These are phyloP conservation scores for Nosema muscidifuracis DNA, from an alignment of 371 early-diverging fungal species.

Conservation along the genomic window DNA sequence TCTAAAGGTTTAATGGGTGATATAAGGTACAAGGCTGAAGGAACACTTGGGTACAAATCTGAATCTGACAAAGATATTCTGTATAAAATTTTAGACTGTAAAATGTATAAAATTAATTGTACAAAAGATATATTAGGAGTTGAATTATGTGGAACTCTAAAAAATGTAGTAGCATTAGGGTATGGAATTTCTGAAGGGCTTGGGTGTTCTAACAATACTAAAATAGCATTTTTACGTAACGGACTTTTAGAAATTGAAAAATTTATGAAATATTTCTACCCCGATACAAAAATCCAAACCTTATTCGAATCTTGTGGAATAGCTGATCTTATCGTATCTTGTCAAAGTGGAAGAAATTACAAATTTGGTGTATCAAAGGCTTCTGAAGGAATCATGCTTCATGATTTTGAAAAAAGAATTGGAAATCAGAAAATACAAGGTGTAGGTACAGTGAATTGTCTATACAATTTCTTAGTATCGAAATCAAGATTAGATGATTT, in stretches of 20 bases:
- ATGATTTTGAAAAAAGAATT: conserved; percentile 78
- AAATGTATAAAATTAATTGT: conserved; percentile 74
- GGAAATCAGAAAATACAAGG: conserved; percentile 96
- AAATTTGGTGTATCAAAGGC: conserved; percentile 65
- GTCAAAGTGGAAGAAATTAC: conserved; percentile 88
- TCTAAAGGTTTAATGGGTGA: conserved; percentile 72
- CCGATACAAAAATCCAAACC: conserved; percentile 71
- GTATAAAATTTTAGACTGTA: conserved; percentile 73
- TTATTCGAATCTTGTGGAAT: conserved; percentile 90
- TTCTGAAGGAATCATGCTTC: conserved; percentile 66
- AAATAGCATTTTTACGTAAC: conserved; percentile 86
- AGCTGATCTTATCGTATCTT: conserved; percentile 79
- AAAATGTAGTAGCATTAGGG: conserved; percentile 93
- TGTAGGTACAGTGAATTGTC: conserved; percentile 77
- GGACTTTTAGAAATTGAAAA: conserved; percentile 88
- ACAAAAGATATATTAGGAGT: conserved; percentile 78
- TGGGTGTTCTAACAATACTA: conserved; percentile 77
- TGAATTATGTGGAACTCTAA: conserved; percentile 90
- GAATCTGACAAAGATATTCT: conserved; percentile 70
- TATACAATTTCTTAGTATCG: conserved; percentile 69
- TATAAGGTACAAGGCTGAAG: conserved; percentile 67
- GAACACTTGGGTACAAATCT: conserved; percentile 70
- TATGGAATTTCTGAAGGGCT: conserved; percentile 88
- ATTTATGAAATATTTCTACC: conserved; percentile 73
- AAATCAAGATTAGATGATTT: conserved; percentile 39